Percentiles rank a stretch among this genome's conserved stretches.
phyloP scores from a whole-genome alignment of 78 protist genomes.

The Dictyostelium brefeldianum region DNA sequence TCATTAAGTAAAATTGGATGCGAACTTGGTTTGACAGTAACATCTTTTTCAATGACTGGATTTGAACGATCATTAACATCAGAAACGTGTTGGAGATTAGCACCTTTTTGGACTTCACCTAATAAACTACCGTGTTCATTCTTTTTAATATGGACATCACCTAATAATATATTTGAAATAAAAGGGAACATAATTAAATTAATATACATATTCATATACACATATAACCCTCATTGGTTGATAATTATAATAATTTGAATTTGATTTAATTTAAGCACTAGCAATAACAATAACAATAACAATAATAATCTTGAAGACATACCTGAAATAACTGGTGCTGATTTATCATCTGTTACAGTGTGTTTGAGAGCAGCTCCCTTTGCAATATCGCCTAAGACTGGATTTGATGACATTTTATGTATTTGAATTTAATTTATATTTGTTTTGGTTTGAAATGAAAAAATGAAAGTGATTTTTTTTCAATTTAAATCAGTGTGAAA shows the following conservation, averaged over 20 bases:
- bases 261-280: too few relatives aligned
- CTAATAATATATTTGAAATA: too few relatives aligned
- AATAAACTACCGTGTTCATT: neutral
- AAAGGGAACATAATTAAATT: too few relatives aligned
- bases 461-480: too few relatives aligned
- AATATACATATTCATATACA: too few relatives aligned
- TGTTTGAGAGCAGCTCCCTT: constrained; percentile 26
- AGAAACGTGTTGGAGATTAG: neutral
- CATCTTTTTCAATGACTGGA: constrained; percentile 23
- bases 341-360: neutral
- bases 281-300: too few relatives aligned
- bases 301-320: too few relatives aligned
- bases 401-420: neutral
- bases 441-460: too few relatives aligned
- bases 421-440: neutral
- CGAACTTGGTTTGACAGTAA: neutral
- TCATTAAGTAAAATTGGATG: constrained; percentile 20
- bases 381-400: constrained; percentile 15
- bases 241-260: too few relatives aligned
- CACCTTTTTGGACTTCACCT: constrained; percentile 32
- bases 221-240: too few relatives aligned
- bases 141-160: neutral
- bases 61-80: constrained; percentile 30
- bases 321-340: constrained; percentile 25
- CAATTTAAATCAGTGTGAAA: too few relatives aligned